Evolutionary conservation across 371 early-diverging fungal species (phyloP).

Genomic region (Capillidium heterosporum): DNA sequence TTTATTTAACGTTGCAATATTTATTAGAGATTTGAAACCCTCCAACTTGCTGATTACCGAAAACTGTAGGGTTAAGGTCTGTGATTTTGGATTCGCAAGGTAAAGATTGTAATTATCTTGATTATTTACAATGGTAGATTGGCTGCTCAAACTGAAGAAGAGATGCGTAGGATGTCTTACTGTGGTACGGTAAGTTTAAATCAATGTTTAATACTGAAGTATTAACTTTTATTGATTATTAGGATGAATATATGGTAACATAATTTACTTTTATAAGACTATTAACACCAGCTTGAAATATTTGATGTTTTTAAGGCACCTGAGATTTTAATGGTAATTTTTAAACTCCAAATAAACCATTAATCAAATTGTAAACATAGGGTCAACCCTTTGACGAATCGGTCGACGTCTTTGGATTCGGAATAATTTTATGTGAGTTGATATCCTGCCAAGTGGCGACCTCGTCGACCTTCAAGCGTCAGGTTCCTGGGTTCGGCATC

Average conservation of each 20-base stretch:
- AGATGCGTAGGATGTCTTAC: constrained; percentile 26
- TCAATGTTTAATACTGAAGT: background rate
- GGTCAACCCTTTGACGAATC: constrained; percentile 26
- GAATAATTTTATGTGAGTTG: constrained; percentile 29
- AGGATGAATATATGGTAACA: constrained; percentile 5
- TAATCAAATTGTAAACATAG: background rate
- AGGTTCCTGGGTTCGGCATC: constrained; percentile 19
- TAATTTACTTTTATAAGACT: background rate
- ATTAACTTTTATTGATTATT: background rate
- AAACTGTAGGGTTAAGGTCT: constrained; percentile 16
- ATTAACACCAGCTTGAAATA: background rate
- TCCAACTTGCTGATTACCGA: constrained; percentile 4
- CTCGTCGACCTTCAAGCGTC: constrained; percentile 12
- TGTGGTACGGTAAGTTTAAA: constrained; percentile 27
- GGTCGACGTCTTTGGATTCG: constrained; percentile 35
- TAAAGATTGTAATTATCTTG: background rate
- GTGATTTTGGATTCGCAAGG: constrained; percentile 30
- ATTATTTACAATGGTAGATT: constrained; percentile 12
- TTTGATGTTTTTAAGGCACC: constrained; percentile 22
- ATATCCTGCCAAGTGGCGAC: constrained; percentile 20
- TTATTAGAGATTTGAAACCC: background rate
- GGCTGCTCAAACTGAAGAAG: constrained; percentile 17
- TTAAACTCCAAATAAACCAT: background rate
- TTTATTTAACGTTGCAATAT: background rate
- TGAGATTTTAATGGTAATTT: constrained; percentile 21